Evolutionary conservation across 106 monocot species (phyloP).

Genomic region (Apostasia ramifera): DNA sequence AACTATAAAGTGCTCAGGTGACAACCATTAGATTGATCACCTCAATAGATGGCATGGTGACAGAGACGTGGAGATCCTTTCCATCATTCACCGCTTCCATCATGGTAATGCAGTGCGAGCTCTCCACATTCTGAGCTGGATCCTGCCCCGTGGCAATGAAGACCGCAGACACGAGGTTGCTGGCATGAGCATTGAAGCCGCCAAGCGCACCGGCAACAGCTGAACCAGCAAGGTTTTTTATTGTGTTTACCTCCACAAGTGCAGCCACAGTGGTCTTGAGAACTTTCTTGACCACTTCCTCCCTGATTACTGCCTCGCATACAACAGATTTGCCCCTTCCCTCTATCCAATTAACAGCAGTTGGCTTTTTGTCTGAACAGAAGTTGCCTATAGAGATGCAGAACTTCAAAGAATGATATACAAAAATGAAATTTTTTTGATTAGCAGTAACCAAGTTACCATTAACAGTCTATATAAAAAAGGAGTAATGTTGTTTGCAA

Average conservation of each 20-base stretch:
- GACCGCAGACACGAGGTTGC: slow-evolving; percentile 75
- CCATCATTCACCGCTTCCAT: slow-evolving; percentile 85
- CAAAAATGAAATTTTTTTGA: too few species aligned
- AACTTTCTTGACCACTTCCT: slow-evolving; percentile 69
- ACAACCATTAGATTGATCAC: slow-evolving; percentile 11
- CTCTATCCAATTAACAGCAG: slow-evolving; percentile 17
- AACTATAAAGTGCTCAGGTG: too few species aligned
- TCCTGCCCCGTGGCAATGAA: slow-evolving; percentile 94
- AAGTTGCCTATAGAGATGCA: slow-evolving; percentile 7
- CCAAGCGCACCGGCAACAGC: slow-evolving; percentile 82
- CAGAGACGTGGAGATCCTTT: slow-evolving; percentile 84
- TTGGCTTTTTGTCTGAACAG: slow-evolving; percentile 16
- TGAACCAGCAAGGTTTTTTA: slow-evolving; percentile 83
- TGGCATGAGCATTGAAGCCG: slow-evolving; percentile 90
- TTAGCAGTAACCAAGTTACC: too few species aligned
- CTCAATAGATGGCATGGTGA: slow-evolving; percentile 91
- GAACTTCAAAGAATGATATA: too few species aligned
- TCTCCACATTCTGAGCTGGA: slow-evolving; percentile 96
- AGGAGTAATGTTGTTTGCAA: too few species aligned
- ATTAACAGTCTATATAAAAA: too few species aligned
- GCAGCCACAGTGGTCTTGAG: slow-evolving; percentile 63
- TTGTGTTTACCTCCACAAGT: slow-evolving; percentile 68
- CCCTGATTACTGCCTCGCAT: slow-evolving; percentile 31
- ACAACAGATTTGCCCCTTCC: slow-evolving; percentile 20
- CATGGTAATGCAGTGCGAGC: slow-evolving; percentile 97